Conservation (phyloP, 2,329 filamentous ascomycete species). For the Chrysoporthe cubensis region DNA sequence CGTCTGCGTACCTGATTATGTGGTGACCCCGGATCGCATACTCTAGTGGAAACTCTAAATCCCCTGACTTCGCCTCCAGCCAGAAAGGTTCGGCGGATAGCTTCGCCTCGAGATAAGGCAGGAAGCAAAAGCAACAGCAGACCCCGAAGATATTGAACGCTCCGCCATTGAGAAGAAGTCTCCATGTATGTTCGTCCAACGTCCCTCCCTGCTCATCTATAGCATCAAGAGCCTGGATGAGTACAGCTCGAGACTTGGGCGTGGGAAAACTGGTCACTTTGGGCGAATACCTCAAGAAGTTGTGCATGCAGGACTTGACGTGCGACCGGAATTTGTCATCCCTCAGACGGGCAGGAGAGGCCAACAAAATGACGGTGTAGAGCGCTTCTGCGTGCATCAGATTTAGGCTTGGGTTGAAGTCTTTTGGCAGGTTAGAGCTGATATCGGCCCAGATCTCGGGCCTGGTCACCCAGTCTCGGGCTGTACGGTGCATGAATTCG, state of each 20-base stretch:
- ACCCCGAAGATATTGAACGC: not conserved
- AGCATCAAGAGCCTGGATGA: not conserved
- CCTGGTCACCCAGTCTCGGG: not conserved
- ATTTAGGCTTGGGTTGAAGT: not conserved
- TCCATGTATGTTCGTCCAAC: not conserved
- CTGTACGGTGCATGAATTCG: not conserved
- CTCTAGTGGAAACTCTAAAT: not conserved
- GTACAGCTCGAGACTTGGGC: not conserved
- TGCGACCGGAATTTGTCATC: too few relatives aligned
- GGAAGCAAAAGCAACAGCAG: not conserved
- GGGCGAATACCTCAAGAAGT: not conserved
- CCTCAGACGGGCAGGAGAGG: too few relatives aligned
- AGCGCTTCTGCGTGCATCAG: not conserved
- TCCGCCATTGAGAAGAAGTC: not conserved
- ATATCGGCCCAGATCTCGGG: not conserved
- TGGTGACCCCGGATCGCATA: not conserved
- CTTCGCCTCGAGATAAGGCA: not conserved
- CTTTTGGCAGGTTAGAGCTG: not conserved
- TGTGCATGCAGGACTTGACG: not conserved
- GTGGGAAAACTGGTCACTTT: not conserved
- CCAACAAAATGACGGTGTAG: too few relatives aligned
- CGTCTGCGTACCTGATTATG: fast-evolving
- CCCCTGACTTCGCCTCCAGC: not conserved
- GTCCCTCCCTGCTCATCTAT: not conserved
- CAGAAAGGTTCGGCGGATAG: not conserved